Base-by-base conservation (phyloP, 1,139 yeast genomes). In the Yamadazyma sp. region DNA sequence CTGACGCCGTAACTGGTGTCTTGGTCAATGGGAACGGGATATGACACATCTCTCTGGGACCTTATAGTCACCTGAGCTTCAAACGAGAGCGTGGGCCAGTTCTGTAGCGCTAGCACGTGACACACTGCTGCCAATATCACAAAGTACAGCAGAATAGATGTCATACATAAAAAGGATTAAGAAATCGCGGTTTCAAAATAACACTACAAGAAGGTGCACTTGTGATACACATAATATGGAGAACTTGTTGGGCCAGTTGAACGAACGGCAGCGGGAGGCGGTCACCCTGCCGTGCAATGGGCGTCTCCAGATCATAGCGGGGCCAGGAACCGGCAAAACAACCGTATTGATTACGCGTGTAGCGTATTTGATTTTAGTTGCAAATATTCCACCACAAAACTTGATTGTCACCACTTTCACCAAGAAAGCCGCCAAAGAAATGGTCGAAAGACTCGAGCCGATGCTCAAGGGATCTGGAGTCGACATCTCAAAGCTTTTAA, bases 281-380 rank as follows among this genome's bases (percentile, higher is more conserved):
- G 92, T 82, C 1, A 66, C 73, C 1, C 69, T 80, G 3, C 76
- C 83, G 0, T 52, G 66, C 2, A 53, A 62, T 15, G 78, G 80
- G 1, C 72, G 75, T 20, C 64, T 88, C 29, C 95, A 87, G 55
- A 80, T 90, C 21, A 72, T 89, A 24, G 97, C 97, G 0, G 97
- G 97, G 0, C 97, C 97, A 0, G 97, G 97, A 2, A 85, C 81
- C 0, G 90, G 90, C 4, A 86, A 89, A 57, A 89, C 97, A 3
- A 86, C 82, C 52, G 90, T 90, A 2, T 63, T 90, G 31, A 80
- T 87, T 0, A 72, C 89, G 1, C 68, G 96, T 33, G 94, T 88
- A 7, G 94, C 94, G 0, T 76, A 80, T 53, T 64, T 89, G 25
- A 52, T 87, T 17, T 48, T 78, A 2, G 61, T 71, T 9, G 73